These are phyloP conservation scores for Aspergillus fumigatus DNA, from an alignment of 2,329 filamentous ascomycete genomes.

Conservation along the genomic window DNA sequence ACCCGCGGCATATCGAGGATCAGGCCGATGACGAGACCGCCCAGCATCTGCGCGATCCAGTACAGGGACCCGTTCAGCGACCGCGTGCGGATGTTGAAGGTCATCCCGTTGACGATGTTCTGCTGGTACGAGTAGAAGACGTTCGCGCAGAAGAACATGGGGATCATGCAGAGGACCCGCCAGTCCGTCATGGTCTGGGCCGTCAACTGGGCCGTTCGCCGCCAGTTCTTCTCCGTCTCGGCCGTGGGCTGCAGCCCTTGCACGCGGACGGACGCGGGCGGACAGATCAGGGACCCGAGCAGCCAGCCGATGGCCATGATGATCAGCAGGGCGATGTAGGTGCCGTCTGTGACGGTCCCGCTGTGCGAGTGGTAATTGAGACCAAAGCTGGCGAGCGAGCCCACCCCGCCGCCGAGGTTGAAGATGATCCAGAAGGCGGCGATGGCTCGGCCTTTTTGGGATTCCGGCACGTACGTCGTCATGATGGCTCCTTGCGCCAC, in stretches of 20 bases:
- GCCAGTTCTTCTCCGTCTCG: conserved; percentile 39
- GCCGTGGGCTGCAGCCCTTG: conserved; percentile 34
- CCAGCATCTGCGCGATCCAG: conserved; percentile 56
- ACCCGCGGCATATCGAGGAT: conserved; percentile 40
- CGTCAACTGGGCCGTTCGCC: conserved; percentile 27
- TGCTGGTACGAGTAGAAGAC: conserved; percentile 56
- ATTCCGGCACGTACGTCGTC: conserved; percentile 44
- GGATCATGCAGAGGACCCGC: conserved; percentile 47
- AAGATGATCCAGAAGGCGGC: conserved; percentile 46
- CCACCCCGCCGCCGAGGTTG: conserved; percentile 44
- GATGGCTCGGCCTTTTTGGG: conserved; percentile 42
- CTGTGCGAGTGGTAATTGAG: conserved; percentile 40
- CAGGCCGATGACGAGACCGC: conserved; percentile 42
- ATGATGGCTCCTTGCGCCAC: conserved; percentile 48
- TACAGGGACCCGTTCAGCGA: conserved; percentile 53
- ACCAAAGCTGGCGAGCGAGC: conserved; percentile 43
- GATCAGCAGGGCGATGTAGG: conserved; percentile 48
- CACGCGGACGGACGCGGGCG: conserved; percentile 41
- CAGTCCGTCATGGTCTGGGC: conserved; percentile 38
- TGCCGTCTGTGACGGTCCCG: conserved; percentile 47
- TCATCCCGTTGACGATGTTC: conserved; percentile 51
- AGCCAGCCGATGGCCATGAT: conserved; percentile 50
- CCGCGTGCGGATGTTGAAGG: conserved; percentile 54
- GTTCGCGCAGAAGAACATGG: conserved; percentile 54
- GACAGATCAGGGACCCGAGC: conserved; percentile 47